A percentile compares a stretch with the other conserved stretches of the same genome.
phyloP scores from a whole-genome alignment of 352 stramenopile species.

The Peronospora tabacina region DNA sequence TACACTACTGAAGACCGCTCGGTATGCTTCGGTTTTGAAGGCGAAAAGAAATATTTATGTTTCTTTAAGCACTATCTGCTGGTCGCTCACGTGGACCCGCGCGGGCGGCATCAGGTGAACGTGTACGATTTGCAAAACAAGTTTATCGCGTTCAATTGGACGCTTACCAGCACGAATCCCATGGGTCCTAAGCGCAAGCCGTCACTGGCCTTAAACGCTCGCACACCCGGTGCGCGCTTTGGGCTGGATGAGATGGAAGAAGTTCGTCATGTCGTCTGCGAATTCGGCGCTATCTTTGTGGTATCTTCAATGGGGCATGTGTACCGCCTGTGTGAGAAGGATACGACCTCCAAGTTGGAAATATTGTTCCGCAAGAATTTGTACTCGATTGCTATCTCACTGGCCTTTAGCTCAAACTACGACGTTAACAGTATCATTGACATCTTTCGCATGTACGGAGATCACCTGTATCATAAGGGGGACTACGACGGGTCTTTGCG shows the following conservation, averaged over 20 bases:
- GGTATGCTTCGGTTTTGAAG: slow-evolving; percentile 85
- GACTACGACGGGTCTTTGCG: slow-evolving; percentile 93
- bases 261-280: slow-evolving; percentile 77
- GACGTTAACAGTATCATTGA: slow-evolving; percentile 93
- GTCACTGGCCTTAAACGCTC: slow-evolving; percentile 28
- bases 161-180: slow-evolving; percentile 54
- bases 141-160: slow-evolving; percentile 90
- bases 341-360: slow-evolving; percentile 93
- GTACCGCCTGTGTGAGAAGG: slow-evolving; percentile 91
- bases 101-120: slow-evolving; percentile 80
- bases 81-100: slow-evolving; percentile 74
- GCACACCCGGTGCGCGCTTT: slow-evolving; percentile 57
- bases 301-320: slow-evolving; percentile 82
- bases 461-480: slow-evolving; percentile 97
- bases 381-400: slow-evolving; percentile 95
- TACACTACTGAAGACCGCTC: slow-evolving; percentile 85
- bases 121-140: slow-evolving; percentile 91
- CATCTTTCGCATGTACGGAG: slow-evolving; percentile 94
- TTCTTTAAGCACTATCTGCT: slow-evolving; percentile 88
- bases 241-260: slow-evolving; percentile 82
- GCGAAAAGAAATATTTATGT: slow-evolving; percentile 77
- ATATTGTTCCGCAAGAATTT: slow-evolving; percentile 96
- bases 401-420: slow-evolving; percentile 93
- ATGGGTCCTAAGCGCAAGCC: slow-evolving; percentile 30
- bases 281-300: slow-evolving; percentile 85